Base-by-base conservation (phyloP, 2,329 filamentous ascomycete genomes). In the Fusarium sororula region DNA sequence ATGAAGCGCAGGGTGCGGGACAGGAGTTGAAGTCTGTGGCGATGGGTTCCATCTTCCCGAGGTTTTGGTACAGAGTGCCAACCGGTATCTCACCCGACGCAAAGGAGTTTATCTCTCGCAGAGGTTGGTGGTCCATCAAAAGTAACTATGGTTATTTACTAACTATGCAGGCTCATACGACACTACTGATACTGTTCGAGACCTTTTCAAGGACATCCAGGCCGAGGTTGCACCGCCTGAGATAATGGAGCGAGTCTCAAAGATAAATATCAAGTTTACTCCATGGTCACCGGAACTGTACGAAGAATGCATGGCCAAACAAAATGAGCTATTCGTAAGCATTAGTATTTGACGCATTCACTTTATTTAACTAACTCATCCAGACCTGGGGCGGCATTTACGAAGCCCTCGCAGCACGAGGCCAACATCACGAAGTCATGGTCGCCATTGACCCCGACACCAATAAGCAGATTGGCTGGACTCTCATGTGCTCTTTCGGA, bases 401-500 rank as follows among this genome's bases (percentile, higher is more conserved):
- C 8, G 42, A 74, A 50, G 39, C 42, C 9, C 45, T 78, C 13
- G 77, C 77, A 14, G 58, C 58, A 3, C 61, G 57, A 2, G 54
- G 55, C 3, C 72, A 78, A 20, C 65, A 77, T 6, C 55, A 75
- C 3, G 65, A 78, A 61, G 73, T 70, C 0, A 44, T 78, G 51
- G 77, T 79, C 6, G 77, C 77, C 8, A 73, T 78, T 4, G 74
- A 78, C 4, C 67, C 77, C 0, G 74, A 78, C 1, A 78, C 72
- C 2, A 76, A 78, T 3, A 66, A 64, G 17, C 77, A 78, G 26
- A 68, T 78, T 13, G 77, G 77, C 20, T 78, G 77, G 77, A 77
- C 77, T 0, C 56, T 78, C 1, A 79, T 78, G 75, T 77, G 70
- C 45, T 77, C 75, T 2, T 60, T 51, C 8, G 53, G 53, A 0